Evolutionary conservation across 805 yeast genomes (phyloP), one percentile per base, ranked within the genome.

Genomic region (Diddensiella transvaalensis): DNA sequence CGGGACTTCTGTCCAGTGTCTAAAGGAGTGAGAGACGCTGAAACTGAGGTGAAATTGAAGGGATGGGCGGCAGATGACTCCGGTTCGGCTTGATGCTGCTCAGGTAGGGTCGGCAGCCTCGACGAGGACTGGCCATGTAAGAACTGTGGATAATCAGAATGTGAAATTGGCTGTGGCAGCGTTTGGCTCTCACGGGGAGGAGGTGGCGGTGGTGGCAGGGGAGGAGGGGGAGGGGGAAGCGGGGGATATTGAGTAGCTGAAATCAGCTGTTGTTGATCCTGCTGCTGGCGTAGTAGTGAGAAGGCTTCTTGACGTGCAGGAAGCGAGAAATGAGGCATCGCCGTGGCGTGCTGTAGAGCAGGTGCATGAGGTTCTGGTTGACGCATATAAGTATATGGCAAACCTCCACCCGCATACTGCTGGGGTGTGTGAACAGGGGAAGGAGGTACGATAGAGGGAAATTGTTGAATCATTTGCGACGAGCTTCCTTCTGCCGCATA

Each of bases 21-120:
- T 3, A 45, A 50, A 6, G 53, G 56, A 10, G 40, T 49, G n/a
- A 44, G 51, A 3, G 60, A 44, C 26, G 60, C 59, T 30, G 33
- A 41, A 10, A 55, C 43, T n/a, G 57, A 42, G 3, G 46, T 46
- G 29, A 45, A 55, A 2, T 42, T 39, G 29, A 56, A 54, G 10
- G 58, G 56, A 8, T 26, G 32, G 8, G 13, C 32, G 15, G 48
- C 11, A 17, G n/a, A 24, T 10, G 47, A 5, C 8, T 26, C 41
- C 4, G 30, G 44, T 13, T 23, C 39, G 18, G 41, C 21, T 17
- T 22, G 17, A 3, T 17, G 10, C 39, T 26, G 48, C 11, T 36
- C 38, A 10, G 38, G 38, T 8, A 35, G 8, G 15, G 38, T 8
- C 8, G 18, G 18, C 8, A 35, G 21, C 32, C 32, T 26, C 13